phyloP scores from a whole-genome alignment of 768 basidiomycete species.

The Lactarius trivialis region DNA sequence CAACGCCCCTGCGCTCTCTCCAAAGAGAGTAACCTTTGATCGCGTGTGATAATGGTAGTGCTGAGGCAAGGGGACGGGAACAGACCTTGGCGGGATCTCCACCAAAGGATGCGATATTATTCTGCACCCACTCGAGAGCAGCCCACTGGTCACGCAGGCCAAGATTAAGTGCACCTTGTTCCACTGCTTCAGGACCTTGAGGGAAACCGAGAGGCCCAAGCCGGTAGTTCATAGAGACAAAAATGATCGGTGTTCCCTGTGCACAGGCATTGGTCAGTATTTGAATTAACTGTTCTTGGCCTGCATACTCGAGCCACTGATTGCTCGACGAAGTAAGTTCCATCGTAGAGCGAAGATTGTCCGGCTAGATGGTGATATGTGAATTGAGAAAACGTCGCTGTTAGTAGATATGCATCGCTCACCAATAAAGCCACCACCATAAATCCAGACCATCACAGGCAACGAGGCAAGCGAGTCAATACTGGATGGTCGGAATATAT shows the following conservation, averaged over 20 bases:
- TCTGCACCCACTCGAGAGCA: slow-evolving; percentile 27
- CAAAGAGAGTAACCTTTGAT: slow-evolving; percentile 33
- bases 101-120: slow-evolving; percentile 29
- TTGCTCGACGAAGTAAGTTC: slow-evolving; percentile 7
- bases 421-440: slow-evolving; percentile 35
- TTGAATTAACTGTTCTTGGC: not conserved
- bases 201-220: slow-evolving; percentile 45
- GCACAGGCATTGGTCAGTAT: not conserved
- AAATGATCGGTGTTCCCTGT: slow-evolving; percentile 32
- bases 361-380: slow-evolving; percentile 1
- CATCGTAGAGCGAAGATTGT: slow-evolving; percentile 5
- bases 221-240: slow-evolving; percentile 46
- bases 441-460: slow-evolving; percentile 42
- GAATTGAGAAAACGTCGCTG: not conserved
- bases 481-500: slow-evolving; percentile 39
- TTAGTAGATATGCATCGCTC: not conserved
- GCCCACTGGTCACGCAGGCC: slow-evolving; percentile 41
- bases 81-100: slow-evolving; percentile 26
- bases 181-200: slow-evolving; percentile 36
- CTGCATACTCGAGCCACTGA: slow-evolving; percentile 15
- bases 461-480: slow-evolving; percentile 25
- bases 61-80: not conserved
- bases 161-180: slow-evolving; percentile 36
- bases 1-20: slow-evolving; percentile 37
- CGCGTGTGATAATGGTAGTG: not conserved